These are phyloP conservation scores for Syzygium grande DNA, from an alignment of 345 rosid genomes.

Conservation along the genomic window DNA sequence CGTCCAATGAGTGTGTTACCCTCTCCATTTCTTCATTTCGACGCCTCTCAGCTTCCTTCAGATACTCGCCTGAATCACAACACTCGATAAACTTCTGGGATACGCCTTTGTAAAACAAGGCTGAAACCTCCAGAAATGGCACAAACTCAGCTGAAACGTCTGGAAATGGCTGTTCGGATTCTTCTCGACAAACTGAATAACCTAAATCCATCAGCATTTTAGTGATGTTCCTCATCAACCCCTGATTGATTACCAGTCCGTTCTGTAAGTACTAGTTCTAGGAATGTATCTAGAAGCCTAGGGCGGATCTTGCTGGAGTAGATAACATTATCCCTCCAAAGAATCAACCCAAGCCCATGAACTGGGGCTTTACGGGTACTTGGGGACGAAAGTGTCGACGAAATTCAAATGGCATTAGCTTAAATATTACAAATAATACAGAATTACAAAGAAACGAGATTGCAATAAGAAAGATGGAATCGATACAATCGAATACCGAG, in stretches of 20 bases:
- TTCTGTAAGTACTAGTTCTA: slow-evolving; percentile 69
- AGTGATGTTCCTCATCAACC: slow-evolving; percentile 74
- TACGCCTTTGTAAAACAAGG: slow-evolving; percentile 78
- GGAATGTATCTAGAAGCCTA: slow-evolving; percentile 64
- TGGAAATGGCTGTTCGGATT: slow-evolving; percentile 85
- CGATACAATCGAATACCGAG: no score
- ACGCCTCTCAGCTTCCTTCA: slow-evolving; percentile 84
- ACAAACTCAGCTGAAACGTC: slow-evolving; percentile 46
- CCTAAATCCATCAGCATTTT: slow-evolving; percentile 98
- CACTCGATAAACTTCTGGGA: slow-evolving; percentile 86
- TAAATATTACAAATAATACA: no score
- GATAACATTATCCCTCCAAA: slow-evolving; percentile 86
- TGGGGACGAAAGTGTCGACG: no score
- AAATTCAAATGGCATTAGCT: no score
- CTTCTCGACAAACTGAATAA: slow-evolving; percentile 79
- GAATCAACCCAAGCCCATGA: slow-evolving; percentile 80
- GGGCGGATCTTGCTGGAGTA: slow-evolving; percentile 65
- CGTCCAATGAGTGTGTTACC: slow-evolving; percentile 83
- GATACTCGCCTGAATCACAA: slow-evolving; percentile 86
- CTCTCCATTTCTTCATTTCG: slow-evolving; percentile 92
- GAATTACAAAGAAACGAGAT: no score
- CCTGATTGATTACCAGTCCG: slow-evolving; percentile 84
- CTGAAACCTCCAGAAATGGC: slow-evolving; percentile 77
- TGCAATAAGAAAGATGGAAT: no score
- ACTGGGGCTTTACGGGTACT: slow-evolving; percentile 73